Base-by-base conservation (phyloP, 805 yeast species). In the Candida loeiensis region DNA sequence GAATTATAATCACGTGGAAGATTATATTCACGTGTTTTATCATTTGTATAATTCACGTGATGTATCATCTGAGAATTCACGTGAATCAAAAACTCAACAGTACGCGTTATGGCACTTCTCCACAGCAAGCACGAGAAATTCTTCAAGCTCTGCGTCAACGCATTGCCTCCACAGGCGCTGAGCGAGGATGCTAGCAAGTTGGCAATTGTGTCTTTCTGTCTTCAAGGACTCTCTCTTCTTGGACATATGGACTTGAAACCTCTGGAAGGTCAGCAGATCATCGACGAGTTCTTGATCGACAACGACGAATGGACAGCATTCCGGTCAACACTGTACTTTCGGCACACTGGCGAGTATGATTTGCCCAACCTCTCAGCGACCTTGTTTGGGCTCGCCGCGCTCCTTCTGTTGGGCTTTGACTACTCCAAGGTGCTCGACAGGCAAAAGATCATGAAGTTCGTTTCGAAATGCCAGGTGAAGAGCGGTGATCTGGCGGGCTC, bases 361-460 rank as follows among this genome's bases (percentile, higher is more conserved):
- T 63, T 79, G 1, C 77, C 90, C 1, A 82, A 79, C 47, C 58
- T 87, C 5, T 76, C 91, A 0, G 78, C 89, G 4, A 89, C 96
- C 0, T 79, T 80, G 48, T 85, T 89, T 62, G 90, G 87, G 2
- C 58, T 89, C 24, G 73, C 77, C 25, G 65, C 73, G 8, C 63
- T 85, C 27, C 55, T 78, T 1, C 63, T 76, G n/a, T 61, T 85
- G 11, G 65, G 67, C 22, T 76, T 71, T 36, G 70, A 69, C 37
- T 63, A 66, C 22, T 64, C 48, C 20, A 45, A 12, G 31, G 43
- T 12, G 43, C 20, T 68, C 15, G 60, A 64, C 47, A 54, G 71
- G 6, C 45, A 81, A 16, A 71, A 79, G 40, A 58, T 86, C n/a
- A 67, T 77, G 71, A 47, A 49, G 4, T 84, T 80, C 56, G 73